A percentile compares a stretch with the other conserved stretches of the same genome.
phyloP scores from a whole-genome alignment of 768 basidiomycete species.

The Suillus placidus region DNA sequence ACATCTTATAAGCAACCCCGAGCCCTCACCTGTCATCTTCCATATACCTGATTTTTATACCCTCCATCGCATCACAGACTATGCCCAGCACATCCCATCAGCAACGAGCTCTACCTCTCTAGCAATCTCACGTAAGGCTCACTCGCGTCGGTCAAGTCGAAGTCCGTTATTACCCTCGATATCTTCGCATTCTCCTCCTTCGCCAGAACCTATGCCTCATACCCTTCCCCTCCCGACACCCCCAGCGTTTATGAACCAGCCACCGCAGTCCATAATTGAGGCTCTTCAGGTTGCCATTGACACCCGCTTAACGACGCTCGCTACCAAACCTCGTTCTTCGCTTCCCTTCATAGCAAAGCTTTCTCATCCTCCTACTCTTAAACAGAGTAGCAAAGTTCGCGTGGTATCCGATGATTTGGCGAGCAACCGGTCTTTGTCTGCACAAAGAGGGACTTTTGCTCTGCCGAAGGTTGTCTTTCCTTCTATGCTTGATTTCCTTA shows the following conservation, averaged over 20 bases:
- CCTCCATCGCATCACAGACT: slow-evolving; percentile 40
- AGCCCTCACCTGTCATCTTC: slow-evolving; percentile 37
- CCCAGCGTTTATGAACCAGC: slow-evolving; percentile 3
- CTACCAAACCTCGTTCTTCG: not conserved
- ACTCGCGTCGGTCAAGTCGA: slow-evolving; percentile 47
- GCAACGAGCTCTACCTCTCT: slow-evolving; percentile 33
- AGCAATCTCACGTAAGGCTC: slow-evolving; percentile 25
- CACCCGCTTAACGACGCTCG: slow-evolving; percentile 18
- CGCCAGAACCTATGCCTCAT: slow-evolving; percentile 22
- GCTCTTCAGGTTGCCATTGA: slow-evolving; percentile 28
- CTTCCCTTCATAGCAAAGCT: not conserved
- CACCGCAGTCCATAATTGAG: slow-evolving; percentile 23
- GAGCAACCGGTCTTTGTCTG: not conserved
- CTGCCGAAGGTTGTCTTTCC: slow-evolving; percentile 12
- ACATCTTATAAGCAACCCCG: slow-evolving; percentile 27
- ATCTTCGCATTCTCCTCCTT: slow-evolving; percentile 21
- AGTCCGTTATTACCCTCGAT: slow-evolving; percentile 25
- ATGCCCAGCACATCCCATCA: slow-evolving; percentile 47
- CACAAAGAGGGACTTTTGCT: slow-evolving; percentile 8
- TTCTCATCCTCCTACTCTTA: not conserved
- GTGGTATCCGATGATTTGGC: not conserved
- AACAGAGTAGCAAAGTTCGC: not conserved
- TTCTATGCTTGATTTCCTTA: slow-evolving; percentile 16
- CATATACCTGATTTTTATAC: slow-evolving; percentile 34
- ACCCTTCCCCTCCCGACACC: slow-evolving; percentile 15